Evolutionary conservation across 1,139 yeast species (phyloP).

Genomic region (Magnusiomyces sp.): DNA sequence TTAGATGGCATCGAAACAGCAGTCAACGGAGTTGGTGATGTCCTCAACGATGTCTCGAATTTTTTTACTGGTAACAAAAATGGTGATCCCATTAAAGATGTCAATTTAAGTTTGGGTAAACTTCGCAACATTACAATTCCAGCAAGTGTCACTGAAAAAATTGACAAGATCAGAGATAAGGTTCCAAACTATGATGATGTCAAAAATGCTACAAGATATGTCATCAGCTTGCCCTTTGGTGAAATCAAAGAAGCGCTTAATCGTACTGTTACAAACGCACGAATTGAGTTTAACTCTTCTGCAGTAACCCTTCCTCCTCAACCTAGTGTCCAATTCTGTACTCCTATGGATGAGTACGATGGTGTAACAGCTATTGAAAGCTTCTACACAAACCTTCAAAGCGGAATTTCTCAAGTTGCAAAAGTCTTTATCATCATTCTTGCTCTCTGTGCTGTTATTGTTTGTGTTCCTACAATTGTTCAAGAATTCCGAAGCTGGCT

Average conservation of each 20-base stretch:
- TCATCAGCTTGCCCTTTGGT: slow-evolving; percentile 48
- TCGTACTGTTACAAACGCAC: slow-evolving; percentile 8
- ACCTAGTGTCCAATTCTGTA: slow-evolving; percentile 22
- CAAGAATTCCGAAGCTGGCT: slow-evolving; percentile 46
- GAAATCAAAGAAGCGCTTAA: slow-evolving; percentile 38
- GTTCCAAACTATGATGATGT: slow-evolving; percentile 55
- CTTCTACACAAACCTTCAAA: slow-evolving; percentile 30
- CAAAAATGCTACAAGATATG: slow-evolving; percentile 39
- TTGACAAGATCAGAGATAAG: slow-evolving; percentile 38
- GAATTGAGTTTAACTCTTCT: slow-evolving; percentile 15
- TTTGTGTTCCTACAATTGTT: slow-evolving; percentile 38
- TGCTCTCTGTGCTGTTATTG: slow-evolving; percentile 33
- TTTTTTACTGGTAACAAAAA: slow-evolving; percentile 45
- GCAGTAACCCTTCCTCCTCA: slow-evolving; percentile 25
- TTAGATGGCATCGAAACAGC: slow-evolving; percentile 46
- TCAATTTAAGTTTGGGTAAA: slow-evolving; percentile 51
- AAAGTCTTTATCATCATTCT: slow-evolving; percentile 37
- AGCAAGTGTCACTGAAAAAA: slow-evolving; percentile 43
- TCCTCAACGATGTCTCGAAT: slow-evolving; percentile 38
- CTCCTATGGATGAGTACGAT: too few species aligned
- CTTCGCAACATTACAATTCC: slow-evolving; percentile 59
- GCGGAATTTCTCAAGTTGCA: slow-evolving; percentile 31
- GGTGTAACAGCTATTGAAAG: slow-evolving; percentile 19
- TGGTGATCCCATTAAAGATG: slow-evolving; percentile 26
- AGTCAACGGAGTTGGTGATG: slow-evolving; percentile 35